Evolutionary conservation across 140 eudicot genomes (phyloP), one percentile per base, ranked within the genome.

Genomic region (Bidens hawaiensis): DNA sequence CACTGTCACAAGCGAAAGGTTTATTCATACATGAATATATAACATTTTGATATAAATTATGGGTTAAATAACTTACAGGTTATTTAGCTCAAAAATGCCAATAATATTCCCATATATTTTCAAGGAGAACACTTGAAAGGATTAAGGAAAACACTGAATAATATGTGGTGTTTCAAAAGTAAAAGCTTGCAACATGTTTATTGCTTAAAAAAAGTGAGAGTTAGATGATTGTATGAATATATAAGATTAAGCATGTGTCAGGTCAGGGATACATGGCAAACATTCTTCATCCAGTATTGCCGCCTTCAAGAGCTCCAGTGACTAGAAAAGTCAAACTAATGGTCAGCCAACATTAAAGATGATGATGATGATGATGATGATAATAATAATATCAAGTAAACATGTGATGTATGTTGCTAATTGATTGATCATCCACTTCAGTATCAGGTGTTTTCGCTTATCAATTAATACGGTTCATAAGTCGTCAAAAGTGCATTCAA

Each of bases 21-120:
- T 7, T 24, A 51, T 71, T 58, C 52, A 60, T 75, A 12, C 45
- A 61, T 12, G 45, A 19, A 24, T 34, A 11, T 9, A 30, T 1
- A 10, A 10, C 3, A 36, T n/a, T n/a, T n/a, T n/a, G n/a, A n/a
- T n/a, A 30, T 1, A 36, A 36, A 36, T 1, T 10, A 10, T 30
- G 15, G 27, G 43, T 65, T 24, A 38, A 58, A n/a, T 57, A 23
- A 81, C 99, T 93, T 83, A 88, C 99, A 93, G 99, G 76, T 93
- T 93, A 80, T 93, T 93, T 55, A 85, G 82, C 86, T 93, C 99
- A 81, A 88, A 85, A 96, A 93, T 93, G 82, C 99, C 99, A 55
- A 93, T 93, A 56, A 93, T 78, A 77, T 88, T 80, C 31, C 97
- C 99, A 68, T 88, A 93, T 57, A 88, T 78, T 51, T 93, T 95